These are phyloP conservation scores for Nicotiana knightiana DNA, from an alignment of 257 asterid genomes.

Conservation along the genomic window DNA sequence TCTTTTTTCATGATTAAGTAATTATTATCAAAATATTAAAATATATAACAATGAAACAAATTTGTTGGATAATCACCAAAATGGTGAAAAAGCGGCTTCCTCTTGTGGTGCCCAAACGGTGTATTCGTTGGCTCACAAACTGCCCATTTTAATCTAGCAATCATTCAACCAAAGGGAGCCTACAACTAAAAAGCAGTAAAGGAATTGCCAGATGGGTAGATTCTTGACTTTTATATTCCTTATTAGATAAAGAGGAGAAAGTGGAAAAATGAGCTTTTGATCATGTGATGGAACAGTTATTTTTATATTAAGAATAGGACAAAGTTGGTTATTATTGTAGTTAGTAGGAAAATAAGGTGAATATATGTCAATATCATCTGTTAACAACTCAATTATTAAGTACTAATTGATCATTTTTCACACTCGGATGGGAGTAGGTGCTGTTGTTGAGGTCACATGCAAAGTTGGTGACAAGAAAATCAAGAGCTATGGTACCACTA, in stretches of 20 bases:
- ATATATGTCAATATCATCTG: neutral
- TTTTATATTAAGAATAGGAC: neutral
- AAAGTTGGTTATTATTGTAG: neutral
- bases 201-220: neutral
- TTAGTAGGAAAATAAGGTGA: neutral
- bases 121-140: neutral
- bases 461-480: slow-evolving; percentile 45
- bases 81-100: neutral
- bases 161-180: neutral
- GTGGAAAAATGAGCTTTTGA: neutral
- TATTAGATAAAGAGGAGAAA: neutral
- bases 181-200: neutral
- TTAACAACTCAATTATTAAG: neutral
- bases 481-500: slow-evolving; percentile 58
- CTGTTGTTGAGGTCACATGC: slow-evolving; percentile 72
- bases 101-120: neutral
- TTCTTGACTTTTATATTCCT: neutral
- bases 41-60: neutral
- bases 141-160: neutral
- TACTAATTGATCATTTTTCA: neutral
- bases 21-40: neutral
- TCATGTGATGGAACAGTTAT: neutral
- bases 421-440: slow-evolving; percentile 34
- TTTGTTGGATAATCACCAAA: neutral
- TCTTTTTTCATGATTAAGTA: neutral